Evolutionary conservation across 2,329 filamentous ascomycete genomes (phyloP).

Genomic region (Cladobotryum protrusum): DNA sequence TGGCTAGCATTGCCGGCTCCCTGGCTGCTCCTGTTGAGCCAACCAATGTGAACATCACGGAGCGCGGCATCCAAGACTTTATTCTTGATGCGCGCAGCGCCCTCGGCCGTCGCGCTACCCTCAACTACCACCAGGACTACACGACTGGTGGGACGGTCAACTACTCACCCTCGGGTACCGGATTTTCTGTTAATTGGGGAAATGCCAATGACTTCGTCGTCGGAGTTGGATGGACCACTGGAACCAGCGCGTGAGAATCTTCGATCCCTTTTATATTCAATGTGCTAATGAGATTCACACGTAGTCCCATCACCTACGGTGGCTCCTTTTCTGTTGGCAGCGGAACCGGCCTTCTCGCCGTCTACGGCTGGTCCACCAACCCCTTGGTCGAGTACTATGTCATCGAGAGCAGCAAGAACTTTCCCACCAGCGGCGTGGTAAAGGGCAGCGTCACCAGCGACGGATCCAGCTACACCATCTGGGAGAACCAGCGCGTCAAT

Average conservation of each 20-base stretch:
- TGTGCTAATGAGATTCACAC: not conserved
- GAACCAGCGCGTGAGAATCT: constrained; percentile 4
- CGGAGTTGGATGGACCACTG: constrained; percentile 13
- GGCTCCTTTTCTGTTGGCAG: constrained; percentile 13
- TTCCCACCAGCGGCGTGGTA: constrained; percentile 27
- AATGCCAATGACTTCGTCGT: constrained; percentile 15
- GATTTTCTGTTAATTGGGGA: constrained; percentile 14
- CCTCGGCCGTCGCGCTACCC: constrained; percentile 6
- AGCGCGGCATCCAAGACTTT: constrained; percentile 6
- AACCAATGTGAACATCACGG: constrained; percentile 1
- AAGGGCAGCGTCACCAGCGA: constrained; percentile 31
- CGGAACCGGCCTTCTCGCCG: constrained; percentile 30
- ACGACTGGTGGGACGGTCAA: constrained; percentile 14
- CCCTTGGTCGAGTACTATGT: constrained; percentile 34
- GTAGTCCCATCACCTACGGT: constrained; percentile 4
- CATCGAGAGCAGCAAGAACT: constrained; percentile 32
- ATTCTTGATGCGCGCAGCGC: constrained; percentile 4
- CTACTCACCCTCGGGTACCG: constrained; percentile 10
- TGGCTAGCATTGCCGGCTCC: not conserved
- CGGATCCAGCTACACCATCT: constrained; percentile 33
- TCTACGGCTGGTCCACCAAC: constrained; percentile 34
- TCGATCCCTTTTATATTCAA: not conserved
- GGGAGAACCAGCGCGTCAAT: constrained; percentile 31
- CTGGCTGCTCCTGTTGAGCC: not conserved
- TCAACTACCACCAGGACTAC: constrained; percentile 16